Conservation (phyloP, 495 filamentous ascomycete genomes). For the Evernia prunastri region DNA sequence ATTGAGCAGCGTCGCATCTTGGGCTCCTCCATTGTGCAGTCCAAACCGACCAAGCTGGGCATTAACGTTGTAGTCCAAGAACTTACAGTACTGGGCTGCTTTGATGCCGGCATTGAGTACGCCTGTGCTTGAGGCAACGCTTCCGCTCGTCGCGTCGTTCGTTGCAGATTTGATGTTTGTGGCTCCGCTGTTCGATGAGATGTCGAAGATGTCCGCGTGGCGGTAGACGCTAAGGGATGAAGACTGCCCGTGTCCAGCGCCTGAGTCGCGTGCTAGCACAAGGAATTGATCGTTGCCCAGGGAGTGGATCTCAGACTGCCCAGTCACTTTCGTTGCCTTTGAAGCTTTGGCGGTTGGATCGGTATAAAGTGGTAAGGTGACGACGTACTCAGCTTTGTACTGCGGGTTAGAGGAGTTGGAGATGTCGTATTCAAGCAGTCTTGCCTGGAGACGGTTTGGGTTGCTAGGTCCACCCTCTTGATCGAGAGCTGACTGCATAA, state of each 20-base stretch:
- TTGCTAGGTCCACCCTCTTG: constrained; percentile 61
- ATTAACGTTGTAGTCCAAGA: constrained; percentile 69
- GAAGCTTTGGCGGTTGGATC: constrained; percentile 35
- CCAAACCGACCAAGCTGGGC: constrained; percentile 60
- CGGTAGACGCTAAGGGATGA: constrained; percentile 56
- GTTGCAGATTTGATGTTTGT: constrained; percentile 55
- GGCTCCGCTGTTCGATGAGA: constrained; percentile 41
- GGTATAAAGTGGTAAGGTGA: constrained; percentile 56
- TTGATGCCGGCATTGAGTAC: constrained; percentile 50
- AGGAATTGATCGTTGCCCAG: constrained; percentile 61
- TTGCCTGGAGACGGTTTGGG: constrained; percentile 46
- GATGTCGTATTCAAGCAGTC: constrained; percentile 61
- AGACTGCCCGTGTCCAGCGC: constrained; percentile 51
- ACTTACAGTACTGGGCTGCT: constrained; percentile 60
- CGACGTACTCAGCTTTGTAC: constrained; percentile 60
- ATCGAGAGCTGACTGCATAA: constrained; percentile 61
- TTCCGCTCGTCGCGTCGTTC: constrained; percentile 45
- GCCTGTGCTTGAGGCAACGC: constrained; percentile 49
- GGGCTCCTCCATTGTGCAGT: constrained; percentile 59
- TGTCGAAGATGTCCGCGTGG: constrained; percentile 67
- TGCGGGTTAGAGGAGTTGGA: constrained; percentile 29
- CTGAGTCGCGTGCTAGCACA: constrained; percentile 61
- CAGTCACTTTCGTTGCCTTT: constrained; percentile 47
- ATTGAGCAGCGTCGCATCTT: constrained; percentile 54
- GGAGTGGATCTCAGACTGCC: constrained; percentile 64